These are phyloP conservation scores for Rauvolfia tetraphylla DNA, from an alignment of 257 asterid species.

Conservation along the genomic window DNA sequence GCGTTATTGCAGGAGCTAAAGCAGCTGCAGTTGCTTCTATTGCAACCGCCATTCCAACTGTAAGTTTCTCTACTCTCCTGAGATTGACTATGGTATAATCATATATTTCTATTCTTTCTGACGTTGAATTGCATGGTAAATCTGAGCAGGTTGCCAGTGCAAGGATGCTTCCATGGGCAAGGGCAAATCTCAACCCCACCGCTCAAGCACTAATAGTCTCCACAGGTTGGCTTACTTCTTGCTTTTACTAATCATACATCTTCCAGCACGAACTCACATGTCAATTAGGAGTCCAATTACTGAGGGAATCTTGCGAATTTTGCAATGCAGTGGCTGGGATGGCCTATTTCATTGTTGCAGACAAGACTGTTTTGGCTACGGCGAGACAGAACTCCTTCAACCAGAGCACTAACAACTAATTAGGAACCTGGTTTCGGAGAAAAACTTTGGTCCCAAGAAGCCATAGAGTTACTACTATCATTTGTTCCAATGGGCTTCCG, in stretches of 20 bases:
- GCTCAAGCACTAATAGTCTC: conserved; percentile 89
- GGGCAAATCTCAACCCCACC: conserved; percentile 74
- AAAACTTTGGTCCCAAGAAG: neutral
- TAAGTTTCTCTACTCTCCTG: conserved; percentile 17
- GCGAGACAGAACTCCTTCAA: conserved; percentile 74
- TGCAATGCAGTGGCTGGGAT: conserved; percentile 59
- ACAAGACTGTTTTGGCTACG: conserved; percentile 71
- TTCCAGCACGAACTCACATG: too few relatives aligned
- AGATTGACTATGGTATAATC: neutral
- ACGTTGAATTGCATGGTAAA: too few relatives aligned
- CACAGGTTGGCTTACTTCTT: conserved; percentile 37
- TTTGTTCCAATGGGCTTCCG: neutral
- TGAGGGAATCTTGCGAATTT: neutral
- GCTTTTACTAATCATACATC: too few relatives aligned
- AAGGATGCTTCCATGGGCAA: conserved; percentile 82
- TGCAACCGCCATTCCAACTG: conserved; percentile 93
- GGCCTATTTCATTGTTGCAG: conserved; percentile 91
- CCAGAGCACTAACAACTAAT: neutral
- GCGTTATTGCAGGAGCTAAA: conserved; percentile 77
- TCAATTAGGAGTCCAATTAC: neutral
- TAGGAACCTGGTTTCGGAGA: neutral
- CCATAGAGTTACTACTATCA: neutral
- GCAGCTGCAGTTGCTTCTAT: conserved; percentile 73
- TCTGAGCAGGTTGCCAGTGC: conserved; percentile 74
- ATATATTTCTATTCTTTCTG: neutral